Percentiles rank a stretch among this genome's conserved stretches.
phyloP scores from a whole-genome alignment of 2,329 filamentous ascomycete genomes.

The Penicillium sp. region DNA sequence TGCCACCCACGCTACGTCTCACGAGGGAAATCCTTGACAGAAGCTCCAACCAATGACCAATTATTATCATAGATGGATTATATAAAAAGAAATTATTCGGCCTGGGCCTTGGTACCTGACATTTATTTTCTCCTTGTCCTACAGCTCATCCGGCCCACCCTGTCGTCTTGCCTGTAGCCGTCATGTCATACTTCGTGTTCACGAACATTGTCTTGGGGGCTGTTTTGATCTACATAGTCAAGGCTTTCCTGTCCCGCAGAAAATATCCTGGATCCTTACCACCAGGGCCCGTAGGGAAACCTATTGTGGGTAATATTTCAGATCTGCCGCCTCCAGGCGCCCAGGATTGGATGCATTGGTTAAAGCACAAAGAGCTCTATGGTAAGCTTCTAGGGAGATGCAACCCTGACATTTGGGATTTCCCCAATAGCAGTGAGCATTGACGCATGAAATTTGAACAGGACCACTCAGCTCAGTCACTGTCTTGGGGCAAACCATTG shows the following conservation, averaged over 20 bases:
- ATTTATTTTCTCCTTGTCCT: background rate
- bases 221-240: background rate
- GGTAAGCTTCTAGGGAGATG: constrained; percentile 25
- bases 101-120: too few species aligned
- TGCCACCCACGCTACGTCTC: too few species aligned
- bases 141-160: too few species aligned
- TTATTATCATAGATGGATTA: too few species aligned
- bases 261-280: background rate
- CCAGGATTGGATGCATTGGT: constrained; percentile 52
- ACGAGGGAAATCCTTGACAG: too few species aligned
- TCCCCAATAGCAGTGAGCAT: background rate
- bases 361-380: constrained; percentile 51
- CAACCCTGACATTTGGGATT: background rate
- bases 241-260: background rate
- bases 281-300: constrained; percentile 32
- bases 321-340: constrained; percentile 53
- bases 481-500: constrained; percentile 43
- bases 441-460: constrained; percentile 10
- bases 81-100: too few species aligned
- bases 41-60: too few species aligned
- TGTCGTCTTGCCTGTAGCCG: background rate
- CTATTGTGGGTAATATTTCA: constrained; percentile 57
- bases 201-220: background rate
- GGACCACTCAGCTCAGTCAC: constrained; percentile 47
- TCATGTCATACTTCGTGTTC: background rate